Base-by-base conservation (phyloP, 805 yeast genomes). In the Trichomonascus vanleenenianus region DNA sequence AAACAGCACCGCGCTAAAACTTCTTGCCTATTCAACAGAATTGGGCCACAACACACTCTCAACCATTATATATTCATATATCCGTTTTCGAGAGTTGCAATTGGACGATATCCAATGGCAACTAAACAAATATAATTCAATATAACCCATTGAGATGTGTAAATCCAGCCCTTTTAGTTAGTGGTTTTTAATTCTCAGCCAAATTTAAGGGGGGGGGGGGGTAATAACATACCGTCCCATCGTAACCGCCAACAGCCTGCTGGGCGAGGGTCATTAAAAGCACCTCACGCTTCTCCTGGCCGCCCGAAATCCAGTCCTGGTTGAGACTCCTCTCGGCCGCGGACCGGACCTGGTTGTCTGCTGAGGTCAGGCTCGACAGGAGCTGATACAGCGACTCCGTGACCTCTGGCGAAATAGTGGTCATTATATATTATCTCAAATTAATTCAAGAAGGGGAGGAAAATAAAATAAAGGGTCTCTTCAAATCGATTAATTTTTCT, bases 1-100 rank as follows among this genome's bases (percentile, higher is more conserved):
- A 63, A 93, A 86, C 48, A 93, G 66, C 25, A 93, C 96, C 2
- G 97, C 95, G 12, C 93, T 73, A 57, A 88, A 81, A 0, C 91
- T 78, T 48, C 73, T 64, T 40, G 50, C 37, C 63, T 57, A 31
- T 30, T 20, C 18, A 47, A 30, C 6, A 34, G 18, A 20, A 34
- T 3, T 15, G 36, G 7, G 7, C 11, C 8, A 8, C n/a, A 14
- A n/a, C n/a, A n/a, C n/a, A n/a, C n/a, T n/a, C n/a, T n/a, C n/a
- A n/a, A n/a, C n/a, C n/a, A n/a, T n/a, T n/a, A n/a, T n/a, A n/a
- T n/a, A n/a, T n/a, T n/a, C n/a, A n/a, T n/a, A n/a, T n/a, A n/a
- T n/a, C n/a, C n/a, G n/a, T n/a, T n/a, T n/a, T n/a, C n/a, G n/a
- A n/a, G n/a, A n/a, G n/a, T n/a, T n/a, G n/a, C n/a, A n/a, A n/a